Base-by-base conservation (phyloP, 495 filamentous ascomycete species). In the Peziza echinospora region DNA sequence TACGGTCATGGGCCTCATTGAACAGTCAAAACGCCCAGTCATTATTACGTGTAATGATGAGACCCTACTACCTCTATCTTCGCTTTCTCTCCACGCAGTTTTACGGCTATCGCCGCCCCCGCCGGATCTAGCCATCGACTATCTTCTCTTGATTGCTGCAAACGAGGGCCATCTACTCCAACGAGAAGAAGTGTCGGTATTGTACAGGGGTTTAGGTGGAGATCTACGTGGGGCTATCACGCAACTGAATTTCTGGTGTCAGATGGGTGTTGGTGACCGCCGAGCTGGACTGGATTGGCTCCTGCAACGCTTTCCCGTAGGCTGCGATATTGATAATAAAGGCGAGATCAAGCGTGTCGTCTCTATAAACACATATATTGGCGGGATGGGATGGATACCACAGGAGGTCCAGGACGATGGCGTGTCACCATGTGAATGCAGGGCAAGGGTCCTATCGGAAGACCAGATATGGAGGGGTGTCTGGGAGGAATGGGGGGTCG, bases 11-110 rank as follows among this genome's bases (percentile, higher is more conserved):
- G 70, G 70, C 11, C 70, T 99, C 24, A 81, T 91, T 46, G 63
- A 65, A 11, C 77, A 84, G 50, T 93, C 91, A 0, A 89, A 82
- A 55, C 72, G 91, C 30, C 91, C 91, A 2, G 80, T 99, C 34
- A 68, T 99, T 53, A 77, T 99, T 63, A 96, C 91, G 0, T 96
- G 91, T 67, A 93, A 84, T 49, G 75, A 94, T 52, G 91, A 96
- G 59, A 69, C 63, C 22, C 58, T 81, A 10, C 58, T 99, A 5
- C 84, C 85, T 0, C 48, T 82, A 0, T 67, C 77, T 17, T 71
- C 70, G 10, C 65, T 93, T 43, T 71, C 70, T 7, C 65, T 93
- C 2, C 78, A 93, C 56, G 89, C 80, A 21, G 86, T 94, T 43
- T 70, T 99, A 37, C 78, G 91, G n/a, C 78, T 89, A 51, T 67